Conservation (phyloP, 139 green algal species). For the Chlorella sp. region DNA sequence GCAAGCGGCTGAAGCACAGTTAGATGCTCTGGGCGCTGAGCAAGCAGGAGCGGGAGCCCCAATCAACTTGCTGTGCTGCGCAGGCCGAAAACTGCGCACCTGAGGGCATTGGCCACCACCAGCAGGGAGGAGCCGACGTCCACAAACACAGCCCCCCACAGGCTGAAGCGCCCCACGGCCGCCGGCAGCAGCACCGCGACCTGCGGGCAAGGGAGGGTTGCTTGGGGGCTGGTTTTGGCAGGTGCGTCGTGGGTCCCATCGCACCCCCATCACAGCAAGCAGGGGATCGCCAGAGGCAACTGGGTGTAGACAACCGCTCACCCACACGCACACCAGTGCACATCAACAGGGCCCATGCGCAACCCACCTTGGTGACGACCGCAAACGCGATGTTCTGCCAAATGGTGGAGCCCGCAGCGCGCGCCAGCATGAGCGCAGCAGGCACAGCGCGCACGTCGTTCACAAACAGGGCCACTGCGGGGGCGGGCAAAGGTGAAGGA, state of each 20-base stretch:
- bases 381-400: conserved; percentile 63
- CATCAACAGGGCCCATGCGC: too few species aligned
- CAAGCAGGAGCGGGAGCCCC: too few species aligned
- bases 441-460: conserved; percentile 71
- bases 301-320: too few species aligned
- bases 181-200: conserved; percentile 58
- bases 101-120: conserved; percentile 67
- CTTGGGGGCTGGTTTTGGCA: too few species aligned
- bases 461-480: conserved; percentile 75
- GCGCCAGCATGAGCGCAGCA: conserved; percentile 52
- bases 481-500: too few species aligned
- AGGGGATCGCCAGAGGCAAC: too few species aligned
- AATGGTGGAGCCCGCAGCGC: conserved; percentile 51
- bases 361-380: conserved; percentile 55
- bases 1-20: too few species aligned
- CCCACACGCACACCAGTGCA: too few species aligned
- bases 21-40: too few species aligned
- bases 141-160: conserved; percentile 72
- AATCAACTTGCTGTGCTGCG: too few species aligned
- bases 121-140: conserved; percentile 68
- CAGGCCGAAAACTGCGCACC: conserved; percentile 1
- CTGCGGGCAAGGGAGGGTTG: neutral
- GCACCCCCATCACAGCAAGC: too few species aligned
- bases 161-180: conserved; percentile 44
- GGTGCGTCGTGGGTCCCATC: too few species aligned